A percentile compares a stretch with the other conserved stretches of the same genome.
phyloP scores from a whole-genome alignment of 768 basidiomycete species.

The Leccinum incarnatum region DNA sequence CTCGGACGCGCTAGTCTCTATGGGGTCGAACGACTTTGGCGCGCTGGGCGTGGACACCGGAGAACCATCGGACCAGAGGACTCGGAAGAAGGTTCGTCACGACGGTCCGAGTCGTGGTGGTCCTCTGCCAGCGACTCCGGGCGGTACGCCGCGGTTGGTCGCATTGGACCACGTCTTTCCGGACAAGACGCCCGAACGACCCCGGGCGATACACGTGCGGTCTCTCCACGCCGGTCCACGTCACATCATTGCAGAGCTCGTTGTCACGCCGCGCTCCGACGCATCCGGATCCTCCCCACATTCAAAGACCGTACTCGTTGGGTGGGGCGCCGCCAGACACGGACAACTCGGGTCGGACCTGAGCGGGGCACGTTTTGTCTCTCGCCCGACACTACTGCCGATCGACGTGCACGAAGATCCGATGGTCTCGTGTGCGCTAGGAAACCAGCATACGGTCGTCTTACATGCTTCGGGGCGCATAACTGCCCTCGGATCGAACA shows the following conservation, averaged over 20 bases:
- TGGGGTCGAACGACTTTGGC: conserved; percentile 86
- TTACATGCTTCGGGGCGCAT: conserved; percentile 46
- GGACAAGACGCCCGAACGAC: conserved; percentile 37
- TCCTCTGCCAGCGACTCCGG: not conserved
- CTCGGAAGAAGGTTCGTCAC: not conserved
- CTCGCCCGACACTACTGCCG: conserved; percentile 35
- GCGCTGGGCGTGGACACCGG: conserved; percentile 57
- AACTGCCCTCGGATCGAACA: conserved; percentile 62
- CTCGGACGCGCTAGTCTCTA: conserved; percentile 62
- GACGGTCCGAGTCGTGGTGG: not conserved
- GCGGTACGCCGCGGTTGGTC: conserved; percentile 1
- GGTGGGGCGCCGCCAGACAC: conserved; percentile 86
- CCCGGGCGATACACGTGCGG: conserved; percentile 35
- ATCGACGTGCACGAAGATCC: conserved; percentile 29
- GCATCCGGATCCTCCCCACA: conserved; percentile 5
- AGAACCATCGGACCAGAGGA: not conserved
- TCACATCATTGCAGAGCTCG: conserved; percentile 46
- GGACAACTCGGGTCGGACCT: conserved; percentile 67
- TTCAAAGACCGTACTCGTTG: conserved; percentile 42
- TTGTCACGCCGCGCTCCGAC: conserved; percentile 18
- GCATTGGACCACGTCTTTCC: conserved; percentile 26
- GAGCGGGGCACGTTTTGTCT: conserved; percentile 5
- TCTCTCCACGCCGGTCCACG: conserved; percentile 64
- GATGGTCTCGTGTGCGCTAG: conserved; percentile 38
- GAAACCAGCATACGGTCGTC: conserved; percentile 53